Evolutionary conservation across 768 basidiomycete species (phyloP).

Genomic region (Auricularia cornea): DNA sequence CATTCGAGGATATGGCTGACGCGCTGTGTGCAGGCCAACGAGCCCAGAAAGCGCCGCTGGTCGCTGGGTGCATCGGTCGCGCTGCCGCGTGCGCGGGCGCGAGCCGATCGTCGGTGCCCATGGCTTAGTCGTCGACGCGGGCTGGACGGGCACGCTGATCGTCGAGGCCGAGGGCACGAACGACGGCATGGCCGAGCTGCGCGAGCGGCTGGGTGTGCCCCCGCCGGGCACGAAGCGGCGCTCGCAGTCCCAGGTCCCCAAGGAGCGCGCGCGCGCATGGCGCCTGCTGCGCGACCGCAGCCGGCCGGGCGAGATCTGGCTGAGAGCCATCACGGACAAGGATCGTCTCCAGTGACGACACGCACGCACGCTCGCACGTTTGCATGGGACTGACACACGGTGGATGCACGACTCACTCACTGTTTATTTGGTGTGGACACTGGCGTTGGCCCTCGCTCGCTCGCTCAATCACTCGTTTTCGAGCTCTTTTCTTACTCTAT

Average conservation of each 20-base stretch:
- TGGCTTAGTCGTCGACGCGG: constrained; percentile 56
- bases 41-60: constrained; percentile 82
- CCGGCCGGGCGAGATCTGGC: constrained; percentile 68
- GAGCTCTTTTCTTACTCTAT: neutral
- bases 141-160: constrained; percentile 78
- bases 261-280: constrained; percentile 49
- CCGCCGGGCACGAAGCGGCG: constrained; percentile 44
- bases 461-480: neutral
- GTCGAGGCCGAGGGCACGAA: constrained; percentile 85
- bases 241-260: constrained; percentile 28
- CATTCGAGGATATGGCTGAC: neutral
- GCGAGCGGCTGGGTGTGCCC: constrained; percentile 55
- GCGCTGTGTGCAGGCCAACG: neutral
- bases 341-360: constrained; percentile 43
- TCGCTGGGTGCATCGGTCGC: constrained; percentile 77
- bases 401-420: neutral
- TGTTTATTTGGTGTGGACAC: neutral
- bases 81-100: constrained; percentile 48
- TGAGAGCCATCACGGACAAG: constrained; percentile 56
- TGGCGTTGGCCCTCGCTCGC: neutral
- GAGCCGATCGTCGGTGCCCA: constrained; percentile 13
- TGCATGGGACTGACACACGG: neutral
- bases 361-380: neutral
- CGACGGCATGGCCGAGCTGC: constrained; percentile 72
- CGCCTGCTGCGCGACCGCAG: constrained; percentile 64